Percentiles rank a stretch among this genome's conserved stretches.
phyloP scores from a whole-genome alignment of 768 basidiomycete species.

The Russula virescens region DNA sequence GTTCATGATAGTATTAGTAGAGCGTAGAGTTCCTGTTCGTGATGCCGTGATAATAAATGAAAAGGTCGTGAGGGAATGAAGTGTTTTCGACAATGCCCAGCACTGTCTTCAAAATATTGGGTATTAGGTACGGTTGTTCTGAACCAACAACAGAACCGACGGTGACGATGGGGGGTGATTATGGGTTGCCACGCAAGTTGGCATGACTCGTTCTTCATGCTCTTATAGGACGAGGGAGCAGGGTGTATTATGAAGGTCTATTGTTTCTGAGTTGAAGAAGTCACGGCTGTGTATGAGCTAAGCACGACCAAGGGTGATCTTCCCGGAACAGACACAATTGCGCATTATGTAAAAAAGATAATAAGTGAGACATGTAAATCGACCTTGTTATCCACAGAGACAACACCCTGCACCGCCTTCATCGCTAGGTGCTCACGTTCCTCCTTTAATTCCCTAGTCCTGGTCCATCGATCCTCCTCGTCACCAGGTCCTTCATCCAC shows the following conservation, averaged over 20 bases:
- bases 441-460: slow-evolving; percentile 55
- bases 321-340: slow-evolving; percentile 8
- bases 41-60: slow-evolving; percentile 4
- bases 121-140: slow-evolving; percentile 11
- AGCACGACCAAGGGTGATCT: not conserved
- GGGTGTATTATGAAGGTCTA: not conserved
- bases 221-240: slow-evolving; percentile 11
- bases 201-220: not conserved
- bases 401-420: not conserved
- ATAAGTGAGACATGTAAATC: slow-evolving; percentile 6
- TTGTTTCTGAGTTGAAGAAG: slow-evolving; percentile 8
- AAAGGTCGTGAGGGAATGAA: not conserved
- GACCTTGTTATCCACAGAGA: slow-evolving; percentile 2
- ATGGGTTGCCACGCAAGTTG: slow-evolving; percentile 3
- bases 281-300: not conserved
- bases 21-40: slow-evolving; percentile 4
- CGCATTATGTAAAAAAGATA: too few relatives aligned
- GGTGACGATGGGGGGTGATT: slow-evolving; percentile 1
- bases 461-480: slow-evolving; percentile 59
- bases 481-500: slow-evolving; percentile 66
- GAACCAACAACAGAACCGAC: slow-evolving; percentile 20
- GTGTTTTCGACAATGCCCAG: slow-evolving; percentile 19
- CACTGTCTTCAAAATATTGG: slow-evolving; percentile 14
- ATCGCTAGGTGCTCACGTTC: not conserved
- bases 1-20: slow-evolving; percentile 9